A percentile compares a stretch with the other conserved stretches of the same genome.
phyloP scores from a whole-genome alignment of 139 green algal genomes.

The Desmodesmus armatus region DNA sequence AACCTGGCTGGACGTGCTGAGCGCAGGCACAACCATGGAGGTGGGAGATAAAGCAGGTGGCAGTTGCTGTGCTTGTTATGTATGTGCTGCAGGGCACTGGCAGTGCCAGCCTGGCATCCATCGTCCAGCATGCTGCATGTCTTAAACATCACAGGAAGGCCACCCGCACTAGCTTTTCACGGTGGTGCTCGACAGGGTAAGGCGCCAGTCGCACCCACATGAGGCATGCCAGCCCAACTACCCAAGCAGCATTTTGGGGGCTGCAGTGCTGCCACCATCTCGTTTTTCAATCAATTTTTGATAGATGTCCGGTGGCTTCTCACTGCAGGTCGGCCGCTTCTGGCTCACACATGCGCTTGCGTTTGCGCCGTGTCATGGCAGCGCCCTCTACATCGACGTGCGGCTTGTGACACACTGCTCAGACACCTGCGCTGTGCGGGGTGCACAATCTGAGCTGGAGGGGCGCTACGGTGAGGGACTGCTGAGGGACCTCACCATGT shows the following conservation, averaged over 20 bases:
- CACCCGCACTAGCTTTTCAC: no score
- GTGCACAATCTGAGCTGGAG: background rate
- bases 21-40: background rate
- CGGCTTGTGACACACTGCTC: constrained; percentile 31
- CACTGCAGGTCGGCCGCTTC: constrained; percentile 24
- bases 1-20: constrained; percentile 13
- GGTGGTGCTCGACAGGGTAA: no score
- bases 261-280: no score
- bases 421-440: background rate
- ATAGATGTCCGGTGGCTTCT: background rate
- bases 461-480: background rate
- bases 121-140: no score
- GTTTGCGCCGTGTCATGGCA: constrained; percentile 5
- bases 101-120: no score
- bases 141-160: no score
- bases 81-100: background rate
- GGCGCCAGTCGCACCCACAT: no score
- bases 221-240: no score
- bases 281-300: no score
- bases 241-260: no score
- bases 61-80: background rate
- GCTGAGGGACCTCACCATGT: background rate
- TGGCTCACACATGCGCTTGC: constrained; percentile 29
- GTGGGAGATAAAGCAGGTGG: background rate
- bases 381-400: constrained; percentile 40